These are phyloP conservation scores for Cladosporium sp. DNA, from an alignment of 2,329 filamentous ascomycete species.

Conservation along the genomic window DNA sequence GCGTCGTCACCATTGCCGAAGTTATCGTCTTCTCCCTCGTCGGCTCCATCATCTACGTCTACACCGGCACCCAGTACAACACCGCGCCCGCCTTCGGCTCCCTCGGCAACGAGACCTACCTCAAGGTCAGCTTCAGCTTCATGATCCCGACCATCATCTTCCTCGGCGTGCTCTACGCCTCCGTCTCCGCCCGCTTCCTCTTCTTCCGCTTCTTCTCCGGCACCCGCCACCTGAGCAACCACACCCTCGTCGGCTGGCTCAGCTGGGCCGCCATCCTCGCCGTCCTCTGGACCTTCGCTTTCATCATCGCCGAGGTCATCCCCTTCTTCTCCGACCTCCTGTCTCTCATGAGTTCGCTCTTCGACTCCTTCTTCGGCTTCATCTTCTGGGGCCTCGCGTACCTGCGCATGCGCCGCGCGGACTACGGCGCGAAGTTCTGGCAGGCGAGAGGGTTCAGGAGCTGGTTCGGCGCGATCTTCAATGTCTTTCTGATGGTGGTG, in stretches of 20 bases:
- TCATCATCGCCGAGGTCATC: constrained; percentile 87
- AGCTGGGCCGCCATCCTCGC: constrained; percentile 71
- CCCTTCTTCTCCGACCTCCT: constrained; percentile 78
- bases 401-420: constrained; percentile 65
- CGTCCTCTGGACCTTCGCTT: constrained; percentile 75
- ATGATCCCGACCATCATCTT: constrained; percentile 96
- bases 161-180: constrained; percentile 83
- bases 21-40: constrained; percentile 80
- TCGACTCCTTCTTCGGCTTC: constrained; percentile 91
- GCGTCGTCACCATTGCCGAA: constrained; percentile 83
- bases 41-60: constrained; percentile 75
- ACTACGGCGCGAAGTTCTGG: constrained; percentile 50
- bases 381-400: constrained; percentile 89
- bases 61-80: constrained; percentile 83
- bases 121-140: constrained; percentile 87
- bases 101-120: constrained; percentile 64
- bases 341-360: constrained; percentile 78
- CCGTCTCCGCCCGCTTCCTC: constrained; percentile 80
- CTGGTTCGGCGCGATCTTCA: constrained; percentile 55
- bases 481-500: constrained; percentile 64
- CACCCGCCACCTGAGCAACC: constrained; percentile 70
- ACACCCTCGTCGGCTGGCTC: constrained; percentile 76
- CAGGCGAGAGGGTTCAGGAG: constrained; percentile 49
- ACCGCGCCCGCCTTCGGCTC: constrained; percentile 83
- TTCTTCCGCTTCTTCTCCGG: constrained; percentile 84